Percentiles rank a stretch among this genome's conserved stretches.
Conservation (phyloP, 441 rosid genomes). For the Erysimum pusillum region DNA sequence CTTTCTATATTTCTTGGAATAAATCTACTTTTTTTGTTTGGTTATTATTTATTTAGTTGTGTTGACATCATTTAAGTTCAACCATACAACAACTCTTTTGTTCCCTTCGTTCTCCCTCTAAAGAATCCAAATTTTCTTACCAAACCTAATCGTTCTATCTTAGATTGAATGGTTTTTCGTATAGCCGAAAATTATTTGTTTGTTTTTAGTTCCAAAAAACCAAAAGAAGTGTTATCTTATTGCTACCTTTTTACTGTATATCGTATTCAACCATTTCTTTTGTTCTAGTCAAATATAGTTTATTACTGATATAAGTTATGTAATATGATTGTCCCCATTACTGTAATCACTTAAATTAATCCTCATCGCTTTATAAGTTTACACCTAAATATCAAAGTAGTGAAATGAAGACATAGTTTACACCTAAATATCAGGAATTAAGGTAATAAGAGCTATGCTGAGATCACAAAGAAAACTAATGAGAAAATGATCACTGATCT, state of each 20-base stretch:
- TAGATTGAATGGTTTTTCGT: not conserved
- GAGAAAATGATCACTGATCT: no score
- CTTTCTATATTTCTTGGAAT: conserved; percentile 17
- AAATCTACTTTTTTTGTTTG: not conserved
- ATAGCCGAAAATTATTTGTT: not conserved
- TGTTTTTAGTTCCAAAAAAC: no score
- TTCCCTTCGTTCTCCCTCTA: conserved; percentile 20
- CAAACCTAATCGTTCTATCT: conserved; percentile 20
- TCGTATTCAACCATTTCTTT: not conserved
- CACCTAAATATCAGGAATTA: not conserved
- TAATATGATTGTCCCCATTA: not conserved
- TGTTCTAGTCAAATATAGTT: conserved; percentile 23
- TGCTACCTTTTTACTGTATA: not conserved
- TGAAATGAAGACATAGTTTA: not conserved
- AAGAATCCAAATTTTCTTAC: conserved; percentile 32
- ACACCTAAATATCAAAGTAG: not conserved
- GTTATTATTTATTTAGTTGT: conserved; percentile 4
- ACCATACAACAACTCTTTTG: conserved; percentile 47
- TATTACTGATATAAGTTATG: not conserved
- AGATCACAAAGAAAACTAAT: no score
- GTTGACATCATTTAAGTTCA: conserved; percentile 49
- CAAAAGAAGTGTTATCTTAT: no score
- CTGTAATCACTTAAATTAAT: conserved; percentile 1
- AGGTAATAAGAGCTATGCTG: not conserved
- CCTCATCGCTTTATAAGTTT: not conserved